Evolutionary conservation across 2,329 filamentous ascomycete species (phyloP), one percentile per base, ranked within the genome.

Genomic region (Alternaria postmessia): DNA sequence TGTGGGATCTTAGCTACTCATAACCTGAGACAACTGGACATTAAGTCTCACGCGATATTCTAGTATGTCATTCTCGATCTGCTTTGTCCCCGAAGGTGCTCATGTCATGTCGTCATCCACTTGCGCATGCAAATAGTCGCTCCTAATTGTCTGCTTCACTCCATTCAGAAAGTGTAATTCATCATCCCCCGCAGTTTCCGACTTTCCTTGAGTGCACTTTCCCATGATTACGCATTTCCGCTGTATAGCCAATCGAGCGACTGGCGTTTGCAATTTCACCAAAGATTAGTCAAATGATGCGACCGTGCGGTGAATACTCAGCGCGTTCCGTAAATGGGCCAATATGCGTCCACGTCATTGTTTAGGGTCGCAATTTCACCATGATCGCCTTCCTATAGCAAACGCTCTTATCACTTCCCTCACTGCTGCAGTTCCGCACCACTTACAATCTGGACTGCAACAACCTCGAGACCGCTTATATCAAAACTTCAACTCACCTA

Each of bases 361-460:
- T 56, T 61, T 42, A 7, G 22, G 34, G 24, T 49, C 18, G 34
- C 34, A 20, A 42, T 42, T 59, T 54, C 61, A 59, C 61, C 41
- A 16, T 48, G 62, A 46, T 55, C 38, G 30, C 58, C 51, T 65
- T 53, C 49, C 24, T 41, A 60, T n/a, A 55, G 44, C 53, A 66
- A 64, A 66, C 59, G 48, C 30, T 44, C 51, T 54, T 51, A 43
- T 36, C 39, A 36, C 12, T 18, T 42, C 42, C 51, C 34, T 54
- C 56, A 54, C n/a, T 2, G 34, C 8, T 26, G 18, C 24, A 48
- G 16, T 41, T 8, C 34, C 14, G 47, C 43, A 22, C 44, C 44
- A 57, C 38, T 22, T 38, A 39, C 32, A 39, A 43, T 46, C 51
- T 16, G 30, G 14, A 30, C 28, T 24, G 3, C 26, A 22, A 11